Evolutionary conservation across 176 grass and related monocot species (phyloP).

Genomic region (Alopecurus myosuroides): DNA sequence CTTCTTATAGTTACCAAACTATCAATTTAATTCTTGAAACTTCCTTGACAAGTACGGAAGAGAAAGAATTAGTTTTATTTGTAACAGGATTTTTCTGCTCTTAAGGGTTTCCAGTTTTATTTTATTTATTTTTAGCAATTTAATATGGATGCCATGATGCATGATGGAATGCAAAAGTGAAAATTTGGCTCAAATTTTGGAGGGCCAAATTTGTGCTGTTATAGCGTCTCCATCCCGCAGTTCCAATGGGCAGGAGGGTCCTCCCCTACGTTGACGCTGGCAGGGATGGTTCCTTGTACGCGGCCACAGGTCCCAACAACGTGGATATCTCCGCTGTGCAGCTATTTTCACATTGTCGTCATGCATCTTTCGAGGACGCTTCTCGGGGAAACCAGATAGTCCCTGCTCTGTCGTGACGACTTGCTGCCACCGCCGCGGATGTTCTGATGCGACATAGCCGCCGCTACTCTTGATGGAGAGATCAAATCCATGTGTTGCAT

Average conservation of each 20-base stretch:
- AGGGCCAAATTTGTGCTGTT: too few species aligned
- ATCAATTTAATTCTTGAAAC: too few species aligned
- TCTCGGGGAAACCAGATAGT: conserved; percentile 12
- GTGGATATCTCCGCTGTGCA: background rate
- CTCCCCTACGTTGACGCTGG: background rate
- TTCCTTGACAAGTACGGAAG: too few species aligned
- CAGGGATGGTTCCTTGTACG: background rate
- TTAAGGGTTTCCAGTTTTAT: too few species aligned
- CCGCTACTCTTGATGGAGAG: background rate
- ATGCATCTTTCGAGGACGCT: conserved; percentile 23
- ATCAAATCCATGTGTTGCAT: background rate
- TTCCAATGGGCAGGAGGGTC: conserved; percentile 26
- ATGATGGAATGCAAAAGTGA: too few species aligned
- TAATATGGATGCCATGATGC: too few species aligned
- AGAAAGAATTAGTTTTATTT: too few species aligned
- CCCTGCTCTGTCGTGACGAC: background rate
- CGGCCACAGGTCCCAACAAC: too few species aligned
- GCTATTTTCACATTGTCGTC: background rate
- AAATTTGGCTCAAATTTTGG: too few species aligned
- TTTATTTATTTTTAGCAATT: too few species aligned
- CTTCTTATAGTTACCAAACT: too few species aligned
- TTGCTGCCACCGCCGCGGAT: background rate
- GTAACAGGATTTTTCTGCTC: too few species aligned
- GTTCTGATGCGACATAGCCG: background rate
- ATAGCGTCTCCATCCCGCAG: conserved; percentile 10